Evolutionary conservation across 2,329 filamentous ascomycete species (phyloP).

Genomic region (Aspergillus aculeatus): DNA sequence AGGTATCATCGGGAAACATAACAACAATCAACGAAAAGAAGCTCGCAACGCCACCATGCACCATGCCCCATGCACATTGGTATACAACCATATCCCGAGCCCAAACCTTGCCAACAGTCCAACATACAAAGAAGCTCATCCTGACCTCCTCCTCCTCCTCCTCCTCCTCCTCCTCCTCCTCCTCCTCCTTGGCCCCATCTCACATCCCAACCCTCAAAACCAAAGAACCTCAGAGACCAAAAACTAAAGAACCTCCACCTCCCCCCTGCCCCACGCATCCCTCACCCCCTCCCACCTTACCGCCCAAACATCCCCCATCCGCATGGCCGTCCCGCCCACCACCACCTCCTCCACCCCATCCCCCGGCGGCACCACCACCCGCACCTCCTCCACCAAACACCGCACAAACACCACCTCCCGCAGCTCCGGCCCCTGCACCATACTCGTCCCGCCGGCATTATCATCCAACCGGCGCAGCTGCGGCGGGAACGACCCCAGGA

Average conservation of each 20-base stretch:
- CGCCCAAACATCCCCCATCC: slow-evolving; percentile 65
- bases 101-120: background rate
- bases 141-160: no score
- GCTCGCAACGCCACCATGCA: slow-evolving; percentile 1
- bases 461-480: slow-evolving; percentile 84
- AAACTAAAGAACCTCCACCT: slow-evolving; percentile 44
- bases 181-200: background rate
- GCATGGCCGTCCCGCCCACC: slow-evolving; percentile 41
- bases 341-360: slow-evolving; percentile 30
- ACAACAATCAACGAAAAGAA: background rate
- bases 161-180: no score
- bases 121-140: no score
- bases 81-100: background rate
- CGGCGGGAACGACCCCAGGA: slow-evolving; percentile 77
- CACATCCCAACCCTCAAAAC: background rate
- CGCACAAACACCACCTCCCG: slow-evolving; percentile 83
- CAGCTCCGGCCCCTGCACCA: slow-evolving; percentile 85
- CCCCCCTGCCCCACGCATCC: slow-evolving; percentile 43
- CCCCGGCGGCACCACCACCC: slow-evolving; percentile 35
- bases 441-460: slow-evolving; percentile 81
- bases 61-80: background rate
- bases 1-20: background rate
- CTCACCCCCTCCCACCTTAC: slow-evolving; percentile 75
- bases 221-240: slow-evolving; percentile 6
- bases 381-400: slow-evolving; percentile 50